phyloP scores from a whole-genome alignment of 495 filamentous ascomycete genomes.

The Stereocaulon alpinum region DNA sequence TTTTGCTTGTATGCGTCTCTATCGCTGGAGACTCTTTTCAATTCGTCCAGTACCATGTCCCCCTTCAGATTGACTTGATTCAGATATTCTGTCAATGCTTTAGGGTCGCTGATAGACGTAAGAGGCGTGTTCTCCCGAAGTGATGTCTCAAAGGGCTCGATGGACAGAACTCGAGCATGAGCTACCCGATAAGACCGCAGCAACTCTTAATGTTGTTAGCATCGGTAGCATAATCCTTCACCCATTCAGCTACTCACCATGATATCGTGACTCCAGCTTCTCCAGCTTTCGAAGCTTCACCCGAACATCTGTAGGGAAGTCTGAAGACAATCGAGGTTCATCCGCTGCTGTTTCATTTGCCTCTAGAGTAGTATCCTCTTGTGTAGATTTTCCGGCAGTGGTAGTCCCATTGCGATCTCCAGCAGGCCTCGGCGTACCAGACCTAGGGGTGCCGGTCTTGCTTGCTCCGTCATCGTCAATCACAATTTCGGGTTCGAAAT shows the following conservation, averaged over 20 bases:
- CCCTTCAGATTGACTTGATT: slow-evolving; percentile 75
- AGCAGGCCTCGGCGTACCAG: slow-evolving; percentile 42
- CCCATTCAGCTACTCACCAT: slow-evolving; percentile 44
- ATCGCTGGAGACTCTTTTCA: slow-evolving; percentile 78
- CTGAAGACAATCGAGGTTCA: slow-evolving; percentile 30
- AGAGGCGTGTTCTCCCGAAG: slow-evolving; percentile 86
- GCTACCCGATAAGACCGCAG: slow-evolving; percentile 84
- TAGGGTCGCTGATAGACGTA: slow-evolving; percentile 75
- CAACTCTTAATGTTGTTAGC: slow-evolving; percentile 50
- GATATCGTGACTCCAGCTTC: slow-evolving; percentile 77
- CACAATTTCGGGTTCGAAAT: slow-evolving; percentile 73
- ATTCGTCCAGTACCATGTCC: slow-evolving; percentile 84
- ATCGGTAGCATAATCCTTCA: slow-evolving; percentile 3
- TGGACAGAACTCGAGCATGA: slow-evolving; percentile 69
- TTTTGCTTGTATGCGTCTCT: slow-evolving; percentile 72
- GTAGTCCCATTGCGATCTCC: slow-evolving; percentile 25
- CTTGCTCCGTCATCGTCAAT: slow-evolving; percentile 59
- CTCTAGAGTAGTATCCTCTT: background rate
- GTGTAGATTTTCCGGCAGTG: slow-evolving; percentile 10
- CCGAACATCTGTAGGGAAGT: slow-evolving; percentile 64
- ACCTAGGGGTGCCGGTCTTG: slow-evolving; percentile 44
- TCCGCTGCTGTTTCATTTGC: slow-evolving; percentile 12
- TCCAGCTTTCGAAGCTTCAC: slow-evolving; percentile 57
- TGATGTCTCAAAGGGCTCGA: slow-evolving; percentile 86
- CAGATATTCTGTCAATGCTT: slow-evolving; percentile 84